These are phyloP conservation scores for Cyphellophora attinorum DNA, from an alignment of 2,329 filamentous ascomycete genomes.

Conservation along the genomic window DNA sequence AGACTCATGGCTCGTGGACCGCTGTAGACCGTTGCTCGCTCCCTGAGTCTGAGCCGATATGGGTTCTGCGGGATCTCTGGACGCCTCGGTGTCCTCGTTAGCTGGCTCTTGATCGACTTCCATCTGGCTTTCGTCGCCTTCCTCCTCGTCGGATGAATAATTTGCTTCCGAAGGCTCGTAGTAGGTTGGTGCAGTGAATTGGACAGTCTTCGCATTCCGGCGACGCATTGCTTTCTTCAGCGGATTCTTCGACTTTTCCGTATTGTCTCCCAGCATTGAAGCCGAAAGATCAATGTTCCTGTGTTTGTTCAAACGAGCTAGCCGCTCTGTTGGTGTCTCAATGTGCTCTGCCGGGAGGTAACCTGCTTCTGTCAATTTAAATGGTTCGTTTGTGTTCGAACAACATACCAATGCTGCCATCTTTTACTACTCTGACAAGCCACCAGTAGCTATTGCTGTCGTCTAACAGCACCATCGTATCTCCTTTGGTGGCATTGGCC, in stretches of 20 bases:
- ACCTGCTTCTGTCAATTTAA: constrained; percentile 42
- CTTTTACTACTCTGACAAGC: constrained; percentile 93
- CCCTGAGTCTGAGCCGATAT: constrained; percentile 30
- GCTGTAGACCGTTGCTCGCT: constrained; percentile 17
- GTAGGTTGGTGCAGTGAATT: constrained; percentile 76
- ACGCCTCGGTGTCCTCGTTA: constrained; percentile 38
- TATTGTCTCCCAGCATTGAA: constrained; percentile 61
- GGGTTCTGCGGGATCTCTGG: constrained; percentile 23
- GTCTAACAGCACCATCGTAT: constrained; percentile 96
- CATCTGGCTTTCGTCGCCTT: constrained; percentile 35
- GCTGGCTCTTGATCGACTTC: constrained; percentile 20
- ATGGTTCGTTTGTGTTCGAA: too few relatives aligned
- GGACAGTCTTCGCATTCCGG: constrained; percentile 75
- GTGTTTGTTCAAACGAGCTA: constrained; percentile 93
- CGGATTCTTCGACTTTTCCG: constrained; percentile 72
- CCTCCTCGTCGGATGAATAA: constrained; percentile 72
- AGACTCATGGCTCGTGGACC: constrained; percentile 14
- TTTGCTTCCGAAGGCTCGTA: constrained; percentile 81
- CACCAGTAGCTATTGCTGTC: constrained; percentile 99
- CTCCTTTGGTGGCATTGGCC: constrained; percentile 94
- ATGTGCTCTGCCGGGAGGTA: constrained; percentile 97
- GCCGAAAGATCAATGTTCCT: constrained; percentile 82
- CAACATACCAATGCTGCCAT: constrained; percentile 80
- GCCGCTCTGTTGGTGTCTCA: constrained; percentile 88
- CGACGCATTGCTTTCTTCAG: constrained; percentile 75